These are phyloP conservation scores for Aspergillus sparsus DNA, from an alignment of 495 filamentous ascomycete species.

Conservation along the genomic window DNA sequence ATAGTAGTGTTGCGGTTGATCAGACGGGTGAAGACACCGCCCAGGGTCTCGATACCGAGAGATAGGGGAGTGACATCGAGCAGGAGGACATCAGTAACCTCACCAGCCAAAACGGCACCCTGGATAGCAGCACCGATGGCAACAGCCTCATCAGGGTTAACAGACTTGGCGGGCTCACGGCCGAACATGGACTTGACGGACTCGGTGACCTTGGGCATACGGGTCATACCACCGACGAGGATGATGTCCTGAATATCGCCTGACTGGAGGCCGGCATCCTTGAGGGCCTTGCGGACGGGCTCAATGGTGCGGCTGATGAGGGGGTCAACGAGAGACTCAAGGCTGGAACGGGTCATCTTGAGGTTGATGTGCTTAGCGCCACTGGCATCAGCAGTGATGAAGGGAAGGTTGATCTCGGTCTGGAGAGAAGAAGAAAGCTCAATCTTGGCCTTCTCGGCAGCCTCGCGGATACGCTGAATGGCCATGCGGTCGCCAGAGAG, in stretches of 20 bases:
- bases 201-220: conserved; percentile 99
- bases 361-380: conserved; percentile 97
- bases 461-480: conserved; percentile 98
- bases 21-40: conserved; percentile 97
- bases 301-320: conserved; percentile 84
- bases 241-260: conserved; percentile 99
- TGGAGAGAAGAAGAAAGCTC: conserved; percentile 95
- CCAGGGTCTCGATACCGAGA: conserved; percentile 98
- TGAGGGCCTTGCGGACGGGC: conserved; percentile 94
- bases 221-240: conserved; percentile 98
- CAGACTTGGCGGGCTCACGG: conserved; percentile 96
- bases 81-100: conserved; percentile 93
- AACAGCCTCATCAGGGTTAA: conserved; percentile 99
- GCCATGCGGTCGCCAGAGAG: conserved; percentile 95
- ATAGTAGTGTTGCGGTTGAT: conserved; percentile 99
- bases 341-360: conserved; percentile 90
- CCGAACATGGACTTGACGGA: conserved; percentile 98
- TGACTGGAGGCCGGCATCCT: conserved; percentile 91
- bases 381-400: conserved; percentile 94
- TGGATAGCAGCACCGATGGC: conserved; percentile 98
- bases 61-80: conserved; percentile 97
- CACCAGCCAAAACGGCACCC: conserved; percentile 94
- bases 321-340: conserved; percentile 91
- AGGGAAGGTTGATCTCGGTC: conserved; percentile 98
- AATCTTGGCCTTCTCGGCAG: conserved; percentile 99